Evolutionary conservation across 169 alveolate species (phyloP).

Genomic region (Plasmodium reichenowi): DNA sequence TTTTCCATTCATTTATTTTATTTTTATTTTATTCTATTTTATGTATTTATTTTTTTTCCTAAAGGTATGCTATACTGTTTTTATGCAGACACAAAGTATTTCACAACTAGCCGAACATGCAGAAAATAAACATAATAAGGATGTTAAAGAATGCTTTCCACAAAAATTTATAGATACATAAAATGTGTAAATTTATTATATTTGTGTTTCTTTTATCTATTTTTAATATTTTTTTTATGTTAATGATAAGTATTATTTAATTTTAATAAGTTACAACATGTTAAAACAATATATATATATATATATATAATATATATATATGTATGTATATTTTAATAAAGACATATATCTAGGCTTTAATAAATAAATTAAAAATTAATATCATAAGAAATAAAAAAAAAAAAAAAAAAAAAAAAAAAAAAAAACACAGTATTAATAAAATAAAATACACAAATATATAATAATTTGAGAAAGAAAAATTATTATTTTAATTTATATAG

Average conservation of each 20-base stretch:
- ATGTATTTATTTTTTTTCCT: background rate
- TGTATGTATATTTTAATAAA: too few species aligned
- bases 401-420: background rate
- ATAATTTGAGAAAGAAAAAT: background rate
- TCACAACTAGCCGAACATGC: conserved; percentile 78
- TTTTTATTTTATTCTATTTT: background rate
- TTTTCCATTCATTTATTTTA: too few species aligned
- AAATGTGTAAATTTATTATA: background rate
- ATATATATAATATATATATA: too few species aligned
- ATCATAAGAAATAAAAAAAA: too few species aligned
- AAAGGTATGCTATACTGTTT: conserved; percentile 74
- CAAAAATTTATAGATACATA: conserved; percentile 46
- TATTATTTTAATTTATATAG: conserved; percentile 12
- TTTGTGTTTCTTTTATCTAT: background rate
- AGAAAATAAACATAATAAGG: conserved; percentile 68
- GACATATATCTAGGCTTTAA: too few species aligned
- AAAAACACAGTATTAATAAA: background rate
- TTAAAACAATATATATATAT: too few species aligned
- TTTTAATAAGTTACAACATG: too few species aligned
- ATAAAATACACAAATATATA: background rate
- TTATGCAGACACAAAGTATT: conserved; percentile 77
- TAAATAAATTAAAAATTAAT: too few species aligned
- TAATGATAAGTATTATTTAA: background rate
- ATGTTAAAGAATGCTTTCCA: conserved; percentile 77
- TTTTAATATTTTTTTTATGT: conserved; percentile 3